Evolutionary conservation across 1,284 basidiomycete genomes (phyloP).

Genomic region (Schizophyllum commune): DNA sequence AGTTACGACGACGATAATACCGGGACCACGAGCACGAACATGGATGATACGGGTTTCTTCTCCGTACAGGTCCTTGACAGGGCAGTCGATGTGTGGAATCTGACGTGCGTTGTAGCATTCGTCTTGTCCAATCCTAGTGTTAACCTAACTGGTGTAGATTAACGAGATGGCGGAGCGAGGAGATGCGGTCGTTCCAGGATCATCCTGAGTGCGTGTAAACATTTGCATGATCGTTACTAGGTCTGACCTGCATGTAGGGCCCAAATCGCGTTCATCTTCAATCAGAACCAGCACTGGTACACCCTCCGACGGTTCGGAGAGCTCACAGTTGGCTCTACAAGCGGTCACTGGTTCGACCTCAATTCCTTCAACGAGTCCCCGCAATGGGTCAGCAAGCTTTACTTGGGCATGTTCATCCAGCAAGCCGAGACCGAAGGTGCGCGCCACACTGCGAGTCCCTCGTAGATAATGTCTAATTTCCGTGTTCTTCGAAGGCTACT

Average conservation of each 20-base stretch:
- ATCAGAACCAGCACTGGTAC: constrained; percentile 2
- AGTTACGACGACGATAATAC: constrained; percentile 42
- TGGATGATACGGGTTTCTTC: constrained; percentile 91
- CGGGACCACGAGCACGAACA: constrained; percentile 58
- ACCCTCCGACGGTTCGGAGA: constrained; percentile 74
- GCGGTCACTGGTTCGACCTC: constrained; percentile 84
- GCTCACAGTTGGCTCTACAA: not conserved
- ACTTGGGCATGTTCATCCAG: constrained; percentile 80
- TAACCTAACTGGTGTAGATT: constrained; percentile 20
- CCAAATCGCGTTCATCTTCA: not conserved
- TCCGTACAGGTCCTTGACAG: constrained; percentile 77
- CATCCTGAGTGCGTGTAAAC: constrained; percentile 62
- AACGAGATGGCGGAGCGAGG: constrained; percentile 79
- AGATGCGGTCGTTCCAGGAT: constrained; percentile 70
- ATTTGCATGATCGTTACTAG: not conserved
- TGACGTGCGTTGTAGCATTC: constrained; percentile 44
- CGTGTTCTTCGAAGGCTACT: constrained; percentile 57
- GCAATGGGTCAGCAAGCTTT: constrained; percentile 78
- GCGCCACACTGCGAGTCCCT: constrained; percentile 7
- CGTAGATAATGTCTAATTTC: constrained; percentile 1
- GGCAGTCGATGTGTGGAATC: constrained; percentile 77
- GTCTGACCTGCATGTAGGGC: not conserved
- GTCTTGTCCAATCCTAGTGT: not conserved
- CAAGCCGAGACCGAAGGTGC: constrained; percentile 81
- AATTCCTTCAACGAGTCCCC: constrained; percentile 72